A percentile compares a stretch with the other conserved stretches of the same genome.
Evolutionary conservation across 2,329 filamentous ascomycete genomes (phyloP).

Genomic region (Zymoseptoria passerinii): DNA sequence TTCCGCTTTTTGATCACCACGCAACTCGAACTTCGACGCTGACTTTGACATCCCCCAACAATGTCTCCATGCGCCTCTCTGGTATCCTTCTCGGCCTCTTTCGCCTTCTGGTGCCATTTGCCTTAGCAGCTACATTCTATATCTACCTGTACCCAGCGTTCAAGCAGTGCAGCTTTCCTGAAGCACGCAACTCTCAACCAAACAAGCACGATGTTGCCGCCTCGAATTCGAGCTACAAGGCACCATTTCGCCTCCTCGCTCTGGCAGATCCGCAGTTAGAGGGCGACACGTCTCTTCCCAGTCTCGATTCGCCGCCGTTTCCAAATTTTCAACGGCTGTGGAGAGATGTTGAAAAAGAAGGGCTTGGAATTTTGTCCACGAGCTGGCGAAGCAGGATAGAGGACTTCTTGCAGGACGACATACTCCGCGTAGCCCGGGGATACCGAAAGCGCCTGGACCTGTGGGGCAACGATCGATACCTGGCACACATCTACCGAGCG

Average conservation of each 20-base stretch:
- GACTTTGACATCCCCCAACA: background rate
- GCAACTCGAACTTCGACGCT: too few relatives aligned
- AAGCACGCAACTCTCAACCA: constrained; percentile 12
- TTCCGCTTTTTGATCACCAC: too few relatives aligned
- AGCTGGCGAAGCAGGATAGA: background rate
- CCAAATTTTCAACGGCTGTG: constrained; percentile 30
- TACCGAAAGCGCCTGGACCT: constrained; percentile 76
- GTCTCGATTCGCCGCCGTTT: constrained; percentile 37
- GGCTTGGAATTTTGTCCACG: constrained; percentile 1
- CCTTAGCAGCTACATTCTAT: constrained; percentile 62
- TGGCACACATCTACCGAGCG: constrained; percentile 83
- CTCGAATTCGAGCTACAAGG: constrained; percentile 30
- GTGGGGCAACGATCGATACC: constrained; percentile 87
- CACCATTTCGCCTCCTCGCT: constrained; percentile 78
- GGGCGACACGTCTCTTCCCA: constrained; percentile 74
- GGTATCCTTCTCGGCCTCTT: constrained; percentile 38
- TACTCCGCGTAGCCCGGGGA: constrained; percentile 57
- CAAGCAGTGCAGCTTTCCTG: constrained; percentile 70
- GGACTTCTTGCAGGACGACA: constrained; percentile 44
- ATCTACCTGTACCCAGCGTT: constrained; percentile 84
- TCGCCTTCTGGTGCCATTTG: constrained; percentile 53
- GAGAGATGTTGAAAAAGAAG: constrained; percentile 7
- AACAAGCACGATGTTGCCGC: constrained; percentile 11
- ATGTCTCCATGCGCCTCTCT: constrained; percentile 42
- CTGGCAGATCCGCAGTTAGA: constrained; percentile 91